These are phyloP conservation scores for Croton setiger DNA, from an alignment of 441 rosid species.

Conservation along the genomic window DNA sequence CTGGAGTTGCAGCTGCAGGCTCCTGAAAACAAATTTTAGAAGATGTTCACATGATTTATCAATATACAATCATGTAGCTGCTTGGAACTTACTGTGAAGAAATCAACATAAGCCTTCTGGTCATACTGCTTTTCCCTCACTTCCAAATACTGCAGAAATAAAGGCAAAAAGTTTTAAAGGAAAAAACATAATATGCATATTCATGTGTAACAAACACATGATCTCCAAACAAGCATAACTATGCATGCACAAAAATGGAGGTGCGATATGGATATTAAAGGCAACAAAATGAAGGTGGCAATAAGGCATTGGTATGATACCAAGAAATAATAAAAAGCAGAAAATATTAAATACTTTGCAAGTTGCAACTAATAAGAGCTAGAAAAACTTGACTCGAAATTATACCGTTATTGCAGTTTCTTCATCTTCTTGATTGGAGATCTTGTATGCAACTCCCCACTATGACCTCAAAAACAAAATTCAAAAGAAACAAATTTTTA, in stretches of 20 bases:
- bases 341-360: too few relatives aligned
- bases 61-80: slow-evolving; percentile 2
- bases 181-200: neutral
- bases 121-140: slow-evolving; percentile 94
- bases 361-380: neutral
- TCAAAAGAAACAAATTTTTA: slow-evolving; percentile 18
- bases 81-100: slow-evolving; percentile 69
- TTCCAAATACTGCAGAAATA: slow-evolving; percentile 56
- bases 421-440: slow-evolving; percentile 66
- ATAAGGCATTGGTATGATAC: neutral
- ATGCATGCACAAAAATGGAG: neutral
- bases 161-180: neutral
- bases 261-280: neutral
- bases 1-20: slow-evolving; percentile 51
- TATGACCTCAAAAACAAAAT: slow-evolving; percentile 35
- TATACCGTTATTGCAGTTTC: slow-evolving; percentile 62
- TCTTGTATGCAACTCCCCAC: slow-evolving; percentile 96
- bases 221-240: neutral
- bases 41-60: slow-evolving; percentile 11
- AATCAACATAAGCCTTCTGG: slow-evolving; percentile 71
- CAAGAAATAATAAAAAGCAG: too few relatives aligned
- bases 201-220: neutral
- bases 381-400: slow-evolving; percentile 15
- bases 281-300: too few relatives aligned
- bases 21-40: slow-evolving; percentile 49